Conservation (phyloP, 2,329 filamentous ascomycete species). For the Aspergillus fijiensis region DNA sequence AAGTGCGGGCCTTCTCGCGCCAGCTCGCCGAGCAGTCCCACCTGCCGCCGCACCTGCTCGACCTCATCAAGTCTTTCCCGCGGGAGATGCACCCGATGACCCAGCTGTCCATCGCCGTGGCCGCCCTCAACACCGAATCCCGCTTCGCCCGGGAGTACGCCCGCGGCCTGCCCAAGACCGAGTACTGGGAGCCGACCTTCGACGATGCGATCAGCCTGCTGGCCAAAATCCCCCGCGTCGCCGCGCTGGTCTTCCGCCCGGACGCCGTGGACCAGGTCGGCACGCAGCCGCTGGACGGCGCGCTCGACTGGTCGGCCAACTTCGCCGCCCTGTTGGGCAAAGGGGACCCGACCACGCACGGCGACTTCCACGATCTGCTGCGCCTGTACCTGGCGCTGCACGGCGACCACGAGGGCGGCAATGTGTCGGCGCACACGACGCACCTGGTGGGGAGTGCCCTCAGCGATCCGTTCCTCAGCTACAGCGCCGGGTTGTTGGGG, state of each 20-base stretch:
- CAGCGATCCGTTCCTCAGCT: slow-evolving; percentile 91
- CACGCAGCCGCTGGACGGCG: slow-evolving; percentile 71
- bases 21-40: slow-evolving; percentile 83
- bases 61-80: slow-evolving; percentile 88
- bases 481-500: slow-evolving; percentile 92
- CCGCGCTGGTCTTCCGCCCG: slow-evolving; percentile 96
- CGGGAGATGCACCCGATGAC: slow-evolving; percentile 96
- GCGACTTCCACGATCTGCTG: slow-evolving; percentile 78
- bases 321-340: slow-evolving; percentile 96
- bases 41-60: slow-evolving; percentile 78
- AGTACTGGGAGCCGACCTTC: slow-evolving; percentile 98
- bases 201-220: slow-evolving; percentile 92
- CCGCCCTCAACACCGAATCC: slow-evolving; percentile 92
- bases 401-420: slow-evolving; percentile 96
- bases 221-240: slow-evolving; percentile 93
- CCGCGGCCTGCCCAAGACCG: slow-evolving; percentile 84
- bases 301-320: slow-evolving; percentile 98
- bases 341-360: slow-evolving; percentile 70
- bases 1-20: slow-evolving; percentile 78
- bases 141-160: slow-evolving; percentile 93
- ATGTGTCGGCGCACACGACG: slow-evolving; percentile 92
- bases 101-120: slow-evolving; percentile 91
- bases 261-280: slow-evolving; percentile 71
- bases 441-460: slow-evolving; percentile 94
- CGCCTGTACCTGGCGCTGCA: slow-evolving; percentile 93